phyloP scores from a whole-genome alignment of 768 basidiomycete genomes.

The Psilocybe subaeruginosa region DNA sequence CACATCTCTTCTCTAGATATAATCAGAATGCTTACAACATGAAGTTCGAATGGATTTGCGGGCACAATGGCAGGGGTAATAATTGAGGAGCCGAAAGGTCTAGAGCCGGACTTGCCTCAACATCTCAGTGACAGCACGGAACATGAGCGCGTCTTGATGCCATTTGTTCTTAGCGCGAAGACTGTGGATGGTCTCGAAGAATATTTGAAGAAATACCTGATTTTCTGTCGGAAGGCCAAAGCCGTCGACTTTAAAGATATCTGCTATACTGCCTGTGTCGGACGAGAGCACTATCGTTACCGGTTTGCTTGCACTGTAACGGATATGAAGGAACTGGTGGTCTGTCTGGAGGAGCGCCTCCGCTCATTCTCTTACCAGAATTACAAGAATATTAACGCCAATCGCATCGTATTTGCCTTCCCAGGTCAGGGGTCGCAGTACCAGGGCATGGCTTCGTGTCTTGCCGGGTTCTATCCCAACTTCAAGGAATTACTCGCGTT shows the following conservation, averaged over 20 bases:
- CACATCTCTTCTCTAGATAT: neutral
- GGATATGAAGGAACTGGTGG: slow-evolving; percentile 25
- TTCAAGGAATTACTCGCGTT: slow-evolving; percentile 23
- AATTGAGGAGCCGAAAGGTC: slow-evolving; percentile 20
- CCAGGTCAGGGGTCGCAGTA: slow-evolving; percentile 35
- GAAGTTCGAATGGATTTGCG: slow-evolving; percentile 33
- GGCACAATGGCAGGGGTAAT: slow-evolving; percentile 31
- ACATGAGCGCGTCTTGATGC: neutral
- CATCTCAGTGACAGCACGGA: neutral
- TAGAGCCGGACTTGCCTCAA: neutral
- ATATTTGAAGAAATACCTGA: slow-evolving; percentile 27
- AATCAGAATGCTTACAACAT: neutral
- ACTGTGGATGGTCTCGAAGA: slow-evolving; percentile 19
- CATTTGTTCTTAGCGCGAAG: slow-evolving; percentile 32
- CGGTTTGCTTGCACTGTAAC: slow-evolving; percentile 27
- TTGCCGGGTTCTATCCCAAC: slow-evolving; percentile 17
- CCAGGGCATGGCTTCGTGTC: slow-evolving; percentile 28
- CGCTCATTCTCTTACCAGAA: neutral
- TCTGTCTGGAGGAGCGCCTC: slow-evolving; percentile 13
- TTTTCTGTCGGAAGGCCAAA: slow-evolving; percentile 18
- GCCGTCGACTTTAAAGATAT: slow-evolving; percentile 21
- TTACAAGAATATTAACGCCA: neutral
- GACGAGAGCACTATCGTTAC: slow-evolving; percentile 32
- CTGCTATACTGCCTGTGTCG: slow-evolving; percentile 32
- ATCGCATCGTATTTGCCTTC: slow-evolving; percentile 27